phyloP scores from a whole-genome alignment of 176 grass and related monocot genomes.

The Oryza officinalis region DNA sequence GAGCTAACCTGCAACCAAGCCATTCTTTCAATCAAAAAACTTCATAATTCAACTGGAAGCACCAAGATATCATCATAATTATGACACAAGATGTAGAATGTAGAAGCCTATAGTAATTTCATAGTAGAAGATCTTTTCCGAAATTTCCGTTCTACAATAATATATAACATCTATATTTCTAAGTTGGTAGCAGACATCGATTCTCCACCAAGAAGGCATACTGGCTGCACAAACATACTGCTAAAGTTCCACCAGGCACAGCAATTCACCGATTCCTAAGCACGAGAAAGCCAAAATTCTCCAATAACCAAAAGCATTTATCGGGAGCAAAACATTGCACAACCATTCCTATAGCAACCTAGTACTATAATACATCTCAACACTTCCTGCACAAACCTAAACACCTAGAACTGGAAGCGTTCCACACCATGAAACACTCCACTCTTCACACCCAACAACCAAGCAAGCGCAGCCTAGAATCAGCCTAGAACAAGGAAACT shows the following conservation, averaged over 20 bases:
- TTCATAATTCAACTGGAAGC: not conserved
- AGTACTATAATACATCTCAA: too few species aligned
- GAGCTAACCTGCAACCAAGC: conserved; percentile 34
- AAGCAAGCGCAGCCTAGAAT: not conserved
- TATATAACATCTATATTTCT: not conserved
- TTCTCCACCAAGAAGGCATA: not conserved
- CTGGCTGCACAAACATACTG: not conserved
- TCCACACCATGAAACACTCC: not conserved
- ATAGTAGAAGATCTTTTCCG: not conserved
- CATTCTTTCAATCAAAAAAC: conserved; percentile 3
- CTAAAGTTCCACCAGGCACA: not conserved
- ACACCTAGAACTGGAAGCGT: not conserved
- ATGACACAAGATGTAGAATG: not conserved
- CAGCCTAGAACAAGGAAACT: not conserved
- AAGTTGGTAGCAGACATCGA: not conserved
- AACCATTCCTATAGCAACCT: not conserved
- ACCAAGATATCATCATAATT: not conserved
- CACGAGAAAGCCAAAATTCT: not conserved
- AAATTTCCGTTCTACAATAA: not conserved
- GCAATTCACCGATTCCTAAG: not conserved
- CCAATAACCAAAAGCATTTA: not conserved
- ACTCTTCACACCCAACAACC: not conserved
- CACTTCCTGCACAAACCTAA: too few species aligned
- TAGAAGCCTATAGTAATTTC: not conserved
- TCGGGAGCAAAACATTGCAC: not conserved